These are phyloP conservation scores for Craspedostauros australis DNA, from an alignment of 108 stramenopile genomes.

Conservation along the genomic window DNA sequence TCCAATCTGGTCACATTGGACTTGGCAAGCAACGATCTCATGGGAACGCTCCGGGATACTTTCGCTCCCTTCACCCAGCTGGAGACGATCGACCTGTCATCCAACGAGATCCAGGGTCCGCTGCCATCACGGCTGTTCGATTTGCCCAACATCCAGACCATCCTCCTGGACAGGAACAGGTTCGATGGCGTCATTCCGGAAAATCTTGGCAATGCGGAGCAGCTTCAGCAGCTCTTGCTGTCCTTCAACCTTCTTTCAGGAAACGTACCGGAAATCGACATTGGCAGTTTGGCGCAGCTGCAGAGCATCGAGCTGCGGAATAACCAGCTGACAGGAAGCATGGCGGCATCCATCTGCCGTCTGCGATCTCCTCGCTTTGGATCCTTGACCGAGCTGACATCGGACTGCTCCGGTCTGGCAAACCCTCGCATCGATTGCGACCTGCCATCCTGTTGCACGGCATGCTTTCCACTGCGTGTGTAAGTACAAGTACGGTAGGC, in stretches of 20 bases:
- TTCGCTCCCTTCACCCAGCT: slow-evolving; percentile 8
- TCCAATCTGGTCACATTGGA: slow-evolving; percentile 10
- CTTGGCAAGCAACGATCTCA: slow-evolving; percentile 15
- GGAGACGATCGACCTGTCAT: slow-evolving; percentile 9
- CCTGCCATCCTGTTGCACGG: slow-evolving; percentile 19
- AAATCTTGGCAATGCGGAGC: slow-evolving; percentile 3
- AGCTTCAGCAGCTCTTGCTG: slow-evolving; percentile 24
- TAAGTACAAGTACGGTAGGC: no score
- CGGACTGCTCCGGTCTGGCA: slow-evolving; percentile 14
- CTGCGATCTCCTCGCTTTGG: slow-evolving; percentile 7
- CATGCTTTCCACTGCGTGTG: slow-evolving; percentile 20
- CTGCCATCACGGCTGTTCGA: slow-evolving; percentile 15
- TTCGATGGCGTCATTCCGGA: slow-evolving; percentile 20
- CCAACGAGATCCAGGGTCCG: slow-evolving; percentile 15
- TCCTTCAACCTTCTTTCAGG: slow-evolving; percentile 32
- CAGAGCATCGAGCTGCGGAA: slow-evolving; percentile 12
- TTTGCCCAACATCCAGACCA: slow-evolving; percentile 2
- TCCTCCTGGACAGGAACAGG: slow-evolving; percentile 12
- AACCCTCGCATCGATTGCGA: slow-evolving; percentile 9
- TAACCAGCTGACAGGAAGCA: slow-evolving; percentile 20
- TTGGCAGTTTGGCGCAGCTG: background rate
- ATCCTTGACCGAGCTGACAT: slow-evolving; percentile 17
- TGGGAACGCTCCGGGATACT: slow-evolving; percentile 17
- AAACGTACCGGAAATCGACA: slow-evolving; percentile 24
- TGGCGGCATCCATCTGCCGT: slow-evolving; percentile 23